These are phyloP conservation scores for Fusarium sp. DNA, from an alignment of 2,329 filamentous ascomycete species.

Conservation along the genomic window DNA sequence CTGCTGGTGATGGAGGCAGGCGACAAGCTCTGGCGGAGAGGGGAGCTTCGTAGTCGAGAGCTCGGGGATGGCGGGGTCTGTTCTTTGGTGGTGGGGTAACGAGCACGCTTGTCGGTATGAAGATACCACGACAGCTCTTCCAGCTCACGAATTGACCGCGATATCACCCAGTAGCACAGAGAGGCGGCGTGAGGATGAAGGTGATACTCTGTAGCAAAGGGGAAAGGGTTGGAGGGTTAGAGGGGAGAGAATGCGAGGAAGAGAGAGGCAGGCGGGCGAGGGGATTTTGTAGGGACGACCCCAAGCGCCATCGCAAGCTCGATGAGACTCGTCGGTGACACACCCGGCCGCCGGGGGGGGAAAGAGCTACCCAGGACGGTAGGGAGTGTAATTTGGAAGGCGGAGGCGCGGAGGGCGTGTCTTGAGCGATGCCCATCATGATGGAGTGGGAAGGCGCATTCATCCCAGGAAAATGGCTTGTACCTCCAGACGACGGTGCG, in stretches of 20 bases:
- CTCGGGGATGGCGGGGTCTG: slow-evolving; percentile 44
- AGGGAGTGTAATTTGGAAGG: slow-evolving; percentile 26
- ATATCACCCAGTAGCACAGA: slow-evolving; percentile 41
- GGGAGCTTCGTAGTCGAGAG: slow-evolving; percentile 36
- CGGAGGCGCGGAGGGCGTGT: slow-evolving; percentile 29
- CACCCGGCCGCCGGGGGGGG: slow-evolving; percentile 41
- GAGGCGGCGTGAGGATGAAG: slow-evolving; percentile 17
- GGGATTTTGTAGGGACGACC: slow-evolving; percentile 45
- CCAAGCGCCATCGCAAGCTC: slow-evolving; percentile 28
- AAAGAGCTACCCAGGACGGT: slow-evolving; percentile 37
- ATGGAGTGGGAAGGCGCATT: slow-evolving; percentile 26
- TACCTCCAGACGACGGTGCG: slow-evolving; percentile 22
- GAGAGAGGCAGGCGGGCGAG: slow-evolving; percentile 38
- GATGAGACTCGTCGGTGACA: slow-evolving; percentile 40
- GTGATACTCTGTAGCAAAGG: slow-evolving; percentile 22
- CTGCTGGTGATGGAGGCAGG: slow-evolving; percentile 28
- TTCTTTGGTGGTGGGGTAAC: slow-evolving; percentile 42
- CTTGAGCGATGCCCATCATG: slow-evolving; percentile 19
- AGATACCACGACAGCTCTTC: slow-evolving; percentile 48
- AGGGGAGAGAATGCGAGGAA: slow-evolving; percentile 41
- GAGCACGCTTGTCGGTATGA: slow-evolving; percentile 48
- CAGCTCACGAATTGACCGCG: slow-evolving; percentile 40
- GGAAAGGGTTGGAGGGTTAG: slow-evolving; percentile 28
- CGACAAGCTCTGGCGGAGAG: slow-evolving; percentile 34
- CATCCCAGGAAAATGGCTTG: slow-evolving; percentile 26